Percentiles rank a stretch among this genome's conserved stretches.
Conservation (phyloP, 305 asterid genomes). For the Caryopteris hybrid region DNA sequence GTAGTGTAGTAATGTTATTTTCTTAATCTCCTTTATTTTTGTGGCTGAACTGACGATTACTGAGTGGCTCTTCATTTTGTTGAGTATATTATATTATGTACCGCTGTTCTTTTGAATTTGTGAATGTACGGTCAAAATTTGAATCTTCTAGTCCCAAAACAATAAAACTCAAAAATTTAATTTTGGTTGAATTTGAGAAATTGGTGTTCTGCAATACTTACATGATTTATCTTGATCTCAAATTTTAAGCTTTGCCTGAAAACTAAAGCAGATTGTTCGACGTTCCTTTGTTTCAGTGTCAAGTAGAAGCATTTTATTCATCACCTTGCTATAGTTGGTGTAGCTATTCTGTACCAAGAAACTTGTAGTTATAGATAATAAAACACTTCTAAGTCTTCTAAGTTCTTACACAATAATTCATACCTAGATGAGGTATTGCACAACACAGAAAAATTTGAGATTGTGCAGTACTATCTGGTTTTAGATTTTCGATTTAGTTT, state of each 20-base stretch:
- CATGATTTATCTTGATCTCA: too few relatives aligned
- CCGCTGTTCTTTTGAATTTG: neutral
- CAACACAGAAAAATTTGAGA: too few relatives aligned
- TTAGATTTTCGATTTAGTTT: too few relatives aligned
- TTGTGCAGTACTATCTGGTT: too few relatives aligned
- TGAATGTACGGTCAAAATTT: neutral
- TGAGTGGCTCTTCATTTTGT: neutral
- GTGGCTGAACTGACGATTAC: neutral
- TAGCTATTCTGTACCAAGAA: too few relatives aligned
- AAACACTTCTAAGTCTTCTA: too few relatives aligned
- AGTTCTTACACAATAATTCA: too few relatives aligned
- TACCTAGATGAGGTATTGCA: too few relatives aligned
- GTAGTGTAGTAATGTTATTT: neutral
- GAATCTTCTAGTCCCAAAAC: neutral
- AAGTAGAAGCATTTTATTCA: neutral
- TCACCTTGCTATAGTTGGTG: neutral
- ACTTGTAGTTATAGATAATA: too few relatives aligned
- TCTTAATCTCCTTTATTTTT: neutral
- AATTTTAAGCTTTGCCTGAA: too few relatives aligned
- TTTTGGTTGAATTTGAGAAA: conserved; percentile 3
- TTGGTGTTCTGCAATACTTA: too few relatives aligned
- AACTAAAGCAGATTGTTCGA: neutral
- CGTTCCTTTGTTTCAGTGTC: neutral
- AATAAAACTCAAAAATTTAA: neutral
- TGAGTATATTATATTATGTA: neutral